These are phyloP conservation scores for Cyphellophora attinorum DNA, from an alignment of 2,329 filamentous ascomycete genomes.

Conservation along the genomic window DNA sequence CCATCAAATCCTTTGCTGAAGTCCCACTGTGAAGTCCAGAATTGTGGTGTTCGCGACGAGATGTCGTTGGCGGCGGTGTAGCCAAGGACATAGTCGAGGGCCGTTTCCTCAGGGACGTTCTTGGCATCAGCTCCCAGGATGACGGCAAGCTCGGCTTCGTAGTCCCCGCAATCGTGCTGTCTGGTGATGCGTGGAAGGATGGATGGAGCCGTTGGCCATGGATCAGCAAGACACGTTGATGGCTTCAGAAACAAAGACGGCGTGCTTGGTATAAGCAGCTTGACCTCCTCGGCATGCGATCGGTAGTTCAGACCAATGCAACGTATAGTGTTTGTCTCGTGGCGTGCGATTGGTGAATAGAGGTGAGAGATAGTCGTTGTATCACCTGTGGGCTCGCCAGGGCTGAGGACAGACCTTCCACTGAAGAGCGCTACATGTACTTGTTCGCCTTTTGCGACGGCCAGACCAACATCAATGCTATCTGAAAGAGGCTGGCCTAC, in stretches of 20 bases:
- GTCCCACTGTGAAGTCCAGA: constrained; percentile 30
- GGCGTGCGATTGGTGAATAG: constrained; percentile 25
- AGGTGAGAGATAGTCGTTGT: constrained; percentile 36
- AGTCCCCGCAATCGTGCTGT: constrained; percentile 30
- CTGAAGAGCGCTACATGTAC: constrained; percentile 49
- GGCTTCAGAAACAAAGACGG: constrained; percentile 32
- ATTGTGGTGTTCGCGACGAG: constrained; percentile 27
- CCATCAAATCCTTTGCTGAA: constrained; percentile 32
- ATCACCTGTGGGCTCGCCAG: constrained; percentile 40
- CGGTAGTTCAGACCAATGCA: constrained; percentile 39
- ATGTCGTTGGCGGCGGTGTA: constrained; percentile 33
- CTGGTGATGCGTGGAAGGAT: constrained; percentile 24
- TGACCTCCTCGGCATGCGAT: constrained; percentile 30
- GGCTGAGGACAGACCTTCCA: constrained; percentile 47
- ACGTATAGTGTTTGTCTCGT: constrained; percentile 32
- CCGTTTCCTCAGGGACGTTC: constrained; percentile 28
- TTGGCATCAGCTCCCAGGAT: constrained; percentile 27
- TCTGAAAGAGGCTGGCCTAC: constrained; percentile 39
- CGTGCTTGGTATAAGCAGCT: constrained; percentile 25
- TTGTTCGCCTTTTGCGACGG: constrained; percentile 42
- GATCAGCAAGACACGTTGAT: constrained; percentile 24
- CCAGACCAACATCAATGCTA: constrained; percentile 46
- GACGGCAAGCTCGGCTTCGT: constrained; percentile 31
- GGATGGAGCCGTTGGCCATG: constrained; percentile 17
- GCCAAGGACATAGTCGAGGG: constrained; percentile 30